Conservation (phyloP, 192 early-diverging fungal species). For the Allomyces macrogynus region DNA sequence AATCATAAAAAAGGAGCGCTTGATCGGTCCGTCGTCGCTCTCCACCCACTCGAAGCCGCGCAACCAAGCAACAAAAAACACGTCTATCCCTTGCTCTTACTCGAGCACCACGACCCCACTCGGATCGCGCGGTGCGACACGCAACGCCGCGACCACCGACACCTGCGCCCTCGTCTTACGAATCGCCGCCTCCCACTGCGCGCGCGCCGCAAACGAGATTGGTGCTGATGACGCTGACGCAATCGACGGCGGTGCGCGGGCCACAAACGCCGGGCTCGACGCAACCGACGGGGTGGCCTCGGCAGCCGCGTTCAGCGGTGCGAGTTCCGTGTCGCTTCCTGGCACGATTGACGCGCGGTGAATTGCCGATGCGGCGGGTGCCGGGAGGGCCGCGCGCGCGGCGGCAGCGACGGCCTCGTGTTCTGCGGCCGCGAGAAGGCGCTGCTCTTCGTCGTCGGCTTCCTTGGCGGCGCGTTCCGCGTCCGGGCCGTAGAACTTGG, state of each 20-base stretch:
- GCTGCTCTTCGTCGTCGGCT: not conserved
- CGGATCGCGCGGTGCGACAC: not conserved
- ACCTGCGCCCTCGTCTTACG: not conserved
- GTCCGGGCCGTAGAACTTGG: slow-evolving; percentile 2
- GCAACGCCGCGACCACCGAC: not conserved
- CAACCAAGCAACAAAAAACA: not conserved
- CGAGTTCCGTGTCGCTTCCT: too few species aligned
- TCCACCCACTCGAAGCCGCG: not conserved
- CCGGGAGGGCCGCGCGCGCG: too few species aligned
- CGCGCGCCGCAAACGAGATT: not conserved
- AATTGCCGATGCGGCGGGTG: too few species aligned
- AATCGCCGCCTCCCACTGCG: not conserved
- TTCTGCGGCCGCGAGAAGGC: not conserved
- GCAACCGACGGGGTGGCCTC: too few species aligned
- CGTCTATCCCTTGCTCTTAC: not conserved
- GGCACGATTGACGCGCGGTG: too few species aligned
- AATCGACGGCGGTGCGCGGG: too few species aligned
- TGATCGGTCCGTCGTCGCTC: not conserved
- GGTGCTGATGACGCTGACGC: too few species aligned
- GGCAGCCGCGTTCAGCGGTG: too few species aligned
- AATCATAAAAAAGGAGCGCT: not conserved
- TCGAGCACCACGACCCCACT: not conserved
- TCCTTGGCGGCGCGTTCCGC: not conserved
- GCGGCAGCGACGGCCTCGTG: too few species aligned
- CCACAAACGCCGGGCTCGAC: too few species aligned